Base-by-base conservation (phyloP, 441 rosid species). In the Aquilaria agallochum region DNA sequence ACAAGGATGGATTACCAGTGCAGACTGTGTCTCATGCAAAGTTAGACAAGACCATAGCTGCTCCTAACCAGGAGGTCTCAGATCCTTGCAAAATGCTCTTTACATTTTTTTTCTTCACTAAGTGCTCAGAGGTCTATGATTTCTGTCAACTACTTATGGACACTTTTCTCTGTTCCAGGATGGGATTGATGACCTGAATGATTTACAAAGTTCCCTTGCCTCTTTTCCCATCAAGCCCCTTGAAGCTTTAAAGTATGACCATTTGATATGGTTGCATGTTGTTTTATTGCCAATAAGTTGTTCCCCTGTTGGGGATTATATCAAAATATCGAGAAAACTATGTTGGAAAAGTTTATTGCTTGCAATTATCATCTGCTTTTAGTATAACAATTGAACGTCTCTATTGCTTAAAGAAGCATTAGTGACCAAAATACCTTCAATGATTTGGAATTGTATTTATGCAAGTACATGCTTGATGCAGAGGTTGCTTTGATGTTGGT, bases 211-310 rank as follows among this genome's bases (percentile, higher is more conserved):
- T 71, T 84, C 97, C 49, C 79, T 92, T 60, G 77, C 89, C 64
- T 79, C 93, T 27, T 92, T 95, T 85, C 93, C 98, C 5, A 71
- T 78, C 55, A 92, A 86, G 64, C 98, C 97, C 74, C 88, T 95
- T 71, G 88, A 83, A 78, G 97, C 97, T 42, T 95, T 92, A 47
- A 88, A 86, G 98, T 95, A 84, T 48, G 71, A 55, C 32, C 54
- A 54, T 52, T 68, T 73, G 59, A 59, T 49, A 45, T 59, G 32
- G 63, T 55, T 50, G 32, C 52, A 12, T 61, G 48, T 34, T 15
- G 53, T 63, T 55, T 5, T 34, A 5, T 53, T 48, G 20, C 67
- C 27, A 11, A 45, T 14, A 47, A 10, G 15, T n/a, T 53, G 27
- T 48, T 47, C 0, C 5, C 52, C 50, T 48, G 47, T 44, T 36